phyloP scores from a whole-genome alignment of 139 green algal species.

The Tetratostichococcus sp. region DNA sequence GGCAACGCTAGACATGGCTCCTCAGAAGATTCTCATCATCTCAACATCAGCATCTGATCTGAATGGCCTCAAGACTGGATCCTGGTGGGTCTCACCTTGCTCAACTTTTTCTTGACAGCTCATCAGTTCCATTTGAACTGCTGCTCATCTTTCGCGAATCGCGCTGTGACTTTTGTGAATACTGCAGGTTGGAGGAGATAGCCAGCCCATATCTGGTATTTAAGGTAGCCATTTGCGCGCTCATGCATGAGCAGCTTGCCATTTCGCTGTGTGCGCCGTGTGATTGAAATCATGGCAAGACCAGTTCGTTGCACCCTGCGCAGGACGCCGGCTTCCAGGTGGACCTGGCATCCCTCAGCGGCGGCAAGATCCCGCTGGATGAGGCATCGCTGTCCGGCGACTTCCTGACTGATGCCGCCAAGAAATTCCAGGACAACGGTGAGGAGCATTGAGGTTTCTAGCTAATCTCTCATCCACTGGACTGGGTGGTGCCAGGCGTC shows the following conservation, averaged over 20 bases:
- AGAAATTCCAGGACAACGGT: conserved; percentile 33
- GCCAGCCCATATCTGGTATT: too few species aligned
- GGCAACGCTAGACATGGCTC: too few species aligned
- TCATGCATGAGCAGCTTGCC: too few species aligned
- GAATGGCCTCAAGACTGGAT: background rate
- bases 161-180: too few species aligned
- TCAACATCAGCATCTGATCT: background rate
- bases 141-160: background rate
- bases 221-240: too few species aligned
- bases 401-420: conserved; percentile 26
- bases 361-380: conserved; percentile 38
- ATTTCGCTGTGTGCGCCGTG: too few species aligned
- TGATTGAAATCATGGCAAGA: too few species aligned
- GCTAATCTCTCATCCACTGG: too few species aligned
- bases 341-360: conserved; percentile 25
- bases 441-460: too few species aligned
- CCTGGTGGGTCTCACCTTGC: background rate
- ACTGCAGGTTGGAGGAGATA: too few species aligned
- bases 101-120: background rate
- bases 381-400: conserved; percentile 10
- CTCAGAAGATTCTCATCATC: background rate
- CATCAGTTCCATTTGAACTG: background rate
- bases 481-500: too few species aligned
- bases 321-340: conserved; percentile 18
- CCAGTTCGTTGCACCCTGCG: too few species aligned